Evolutionary conservation across 257 asterid genomes (phyloP).

Genomic region (Primulina huaijiensis): DNA sequence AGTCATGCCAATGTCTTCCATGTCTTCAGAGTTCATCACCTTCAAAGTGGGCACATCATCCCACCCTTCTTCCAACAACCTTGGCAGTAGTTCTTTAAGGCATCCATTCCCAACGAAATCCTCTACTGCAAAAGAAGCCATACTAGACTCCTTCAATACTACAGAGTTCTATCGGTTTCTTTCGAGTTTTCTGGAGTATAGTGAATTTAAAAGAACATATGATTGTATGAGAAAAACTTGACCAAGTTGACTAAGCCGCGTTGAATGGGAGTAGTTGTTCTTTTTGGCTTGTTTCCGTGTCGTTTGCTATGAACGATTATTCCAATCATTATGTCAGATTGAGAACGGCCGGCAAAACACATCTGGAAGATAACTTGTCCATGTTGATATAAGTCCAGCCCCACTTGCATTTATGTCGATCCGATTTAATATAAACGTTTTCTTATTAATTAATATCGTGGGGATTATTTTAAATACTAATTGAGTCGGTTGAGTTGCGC

Average conservation of each 20-base stretch:
- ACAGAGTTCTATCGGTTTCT: neutral
- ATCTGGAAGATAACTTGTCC: too few relatives aligned
- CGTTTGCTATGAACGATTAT: too few relatives aligned
- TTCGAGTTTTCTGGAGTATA: neutral
- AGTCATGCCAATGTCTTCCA: slow-evolving; percentile 60
- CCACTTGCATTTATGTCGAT: too few relatives aligned
- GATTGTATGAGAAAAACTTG: neutral
- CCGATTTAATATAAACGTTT: too few relatives aligned
- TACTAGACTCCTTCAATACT: slow-evolving; percentile 12
- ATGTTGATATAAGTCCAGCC: too few relatives aligned
- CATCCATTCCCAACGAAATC: slow-evolving; percentile 75
- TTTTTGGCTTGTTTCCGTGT: neutral
- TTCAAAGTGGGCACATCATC: slow-evolving; percentile 88
- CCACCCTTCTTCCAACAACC: slow-evolving; percentile 80
- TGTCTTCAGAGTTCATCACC: slow-evolving; percentile 67
- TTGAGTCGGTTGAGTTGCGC: too few relatives aligned
- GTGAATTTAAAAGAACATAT: neutral
- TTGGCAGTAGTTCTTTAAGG: slow-evolving; percentile 49
- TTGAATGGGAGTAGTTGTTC: neutral
- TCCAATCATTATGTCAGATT: too few relatives aligned
- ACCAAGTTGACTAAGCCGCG: neutral
- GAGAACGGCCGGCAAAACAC: too few relatives aligned
- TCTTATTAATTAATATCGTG: too few relatives aligned
- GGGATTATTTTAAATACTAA: too few relatives aligned
- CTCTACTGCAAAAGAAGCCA: slow-evolving; percentile 81